Evolutionary conservation across 345 rosid genomes (phyloP).

Genomic region (Pseudoturritis turrita): DNA sequence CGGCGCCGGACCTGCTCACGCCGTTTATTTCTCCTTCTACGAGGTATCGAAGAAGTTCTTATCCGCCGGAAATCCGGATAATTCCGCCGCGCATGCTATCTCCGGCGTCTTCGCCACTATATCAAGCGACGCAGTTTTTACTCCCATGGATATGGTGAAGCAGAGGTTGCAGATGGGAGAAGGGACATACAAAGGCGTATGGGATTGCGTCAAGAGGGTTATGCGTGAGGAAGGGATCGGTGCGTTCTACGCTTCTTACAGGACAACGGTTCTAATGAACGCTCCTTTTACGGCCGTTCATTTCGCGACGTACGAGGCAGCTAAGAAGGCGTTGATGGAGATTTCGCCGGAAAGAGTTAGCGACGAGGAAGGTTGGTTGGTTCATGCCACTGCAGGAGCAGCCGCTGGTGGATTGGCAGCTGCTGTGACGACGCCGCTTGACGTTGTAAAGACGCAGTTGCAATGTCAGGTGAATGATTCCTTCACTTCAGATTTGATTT

Average conservation of each 20-base stretch:
- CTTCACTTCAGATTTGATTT: not conserved
- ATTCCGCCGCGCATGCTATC: constrained; percentile 67
- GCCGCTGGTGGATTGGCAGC: constrained; percentile 87
- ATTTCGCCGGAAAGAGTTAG: constrained; percentile 58
- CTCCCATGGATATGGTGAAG: constrained; percentile 98
- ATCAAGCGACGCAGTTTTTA: constrained; percentile 83
- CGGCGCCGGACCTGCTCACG: constrained; percentile 98
- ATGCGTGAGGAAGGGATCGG: constrained; percentile 72
- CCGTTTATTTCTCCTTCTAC: constrained; percentile 86
- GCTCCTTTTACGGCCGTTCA: constrained; percentile 91
- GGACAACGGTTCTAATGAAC: constrained; percentile 89
- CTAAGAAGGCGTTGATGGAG: constrained; percentile 66
- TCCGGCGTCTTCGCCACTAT: constrained; percentile 88
- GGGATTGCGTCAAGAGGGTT: constrained; percentile 75
- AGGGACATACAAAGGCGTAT: constrained; percentile 61
- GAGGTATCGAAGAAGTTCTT: constrained; percentile 67
- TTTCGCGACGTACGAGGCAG: constrained; percentile 81
- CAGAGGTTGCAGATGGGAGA: constrained; percentile 78
- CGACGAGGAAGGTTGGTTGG: constrained; percentile 63
- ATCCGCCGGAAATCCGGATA: constrained; percentile 56
- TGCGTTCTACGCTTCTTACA: constrained; percentile 89
- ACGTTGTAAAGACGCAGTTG: constrained; percentile 93
- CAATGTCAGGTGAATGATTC: constrained; percentile 81
- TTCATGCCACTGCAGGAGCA: constrained; percentile 87
- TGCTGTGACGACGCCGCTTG: constrained; percentile 75